Base-by-base conservation (phyloP, 2,329 filamentous ascomycete species). In the Cordyceps farinosa region DNA sequence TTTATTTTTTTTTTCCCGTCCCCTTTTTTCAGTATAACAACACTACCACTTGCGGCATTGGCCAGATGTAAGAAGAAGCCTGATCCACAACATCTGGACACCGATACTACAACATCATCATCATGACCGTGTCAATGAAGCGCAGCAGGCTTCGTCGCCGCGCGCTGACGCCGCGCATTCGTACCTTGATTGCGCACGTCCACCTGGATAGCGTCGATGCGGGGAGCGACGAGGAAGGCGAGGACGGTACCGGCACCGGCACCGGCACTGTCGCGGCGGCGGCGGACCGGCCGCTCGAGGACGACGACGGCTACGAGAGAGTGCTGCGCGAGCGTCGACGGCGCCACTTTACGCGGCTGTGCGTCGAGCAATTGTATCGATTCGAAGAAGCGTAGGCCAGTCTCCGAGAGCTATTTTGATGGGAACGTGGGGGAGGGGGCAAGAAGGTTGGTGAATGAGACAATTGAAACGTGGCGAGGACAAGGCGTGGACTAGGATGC, bases 351-450 rank as follows among this genome's bases (percentile, higher is more conserved):
- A 44, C 47, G 17, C 34, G 51, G 22, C 42, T 63, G 11, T 59
- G 38, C 30, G 34, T 63, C 30, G 61, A 63, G 54, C 61, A 63
- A 7, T 32, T 63, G 38, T 63, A 63, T 48, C 61, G 61, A 29
- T 63, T 63, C 22, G 61, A 63, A 27, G 61, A 63, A 15, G n/a
- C 61, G 11, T 63, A 22, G 22, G 22, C 22, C 22, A 22, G 22
- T 22, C 22, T 22, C 22, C 22, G 22, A 22, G 22, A 22, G 22
- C 22, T 22, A 22, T 22, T 22, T 22, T 22, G 22, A 22, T 22
- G 22, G 22, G 15, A 56, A 32, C 3, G 38, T 17, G 11, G 9
- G 10, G 11, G 9, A 38, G 9, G 36, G 8, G 7, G 11, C 36
- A 10, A 10, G 36, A 38, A 11, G 36, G 36, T 38, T 38, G 36